These are phyloP conservation scores for Lipomyces starkeyi DNA, from an alignment of 805 yeast species.

Conservation along the genomic window DNA sequence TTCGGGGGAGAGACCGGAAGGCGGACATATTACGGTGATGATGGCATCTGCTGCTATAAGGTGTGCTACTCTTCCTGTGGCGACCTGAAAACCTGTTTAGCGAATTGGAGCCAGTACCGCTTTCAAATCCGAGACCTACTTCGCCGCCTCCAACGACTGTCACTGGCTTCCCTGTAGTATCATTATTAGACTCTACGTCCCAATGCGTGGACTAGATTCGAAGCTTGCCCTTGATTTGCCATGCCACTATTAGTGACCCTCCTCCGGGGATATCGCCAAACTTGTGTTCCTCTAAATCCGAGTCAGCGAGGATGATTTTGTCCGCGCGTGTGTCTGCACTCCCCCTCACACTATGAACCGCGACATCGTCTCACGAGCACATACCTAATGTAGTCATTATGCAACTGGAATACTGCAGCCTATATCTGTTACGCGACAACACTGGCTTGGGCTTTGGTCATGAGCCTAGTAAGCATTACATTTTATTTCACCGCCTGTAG, in stretches of 20 bases:
- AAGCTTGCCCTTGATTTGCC: constrained; percentile 66
- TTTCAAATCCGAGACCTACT: constrained; percentile 12
- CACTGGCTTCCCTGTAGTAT: constrained; percentile 56
- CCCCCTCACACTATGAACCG: not conserved
- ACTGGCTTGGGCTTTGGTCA: too few species aligned
- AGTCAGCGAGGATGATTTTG: not conserved
- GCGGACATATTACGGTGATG: constrained; percentile 66
- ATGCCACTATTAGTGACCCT: constrained; percentile 70
- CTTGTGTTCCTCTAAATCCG: not conserved
- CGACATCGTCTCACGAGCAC: not conserved
- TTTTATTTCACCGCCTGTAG: too few species aligned
- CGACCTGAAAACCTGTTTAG: constrained; percentile 52
- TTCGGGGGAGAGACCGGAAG: constrained; percentile 46
- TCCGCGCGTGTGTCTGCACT: not conserved
- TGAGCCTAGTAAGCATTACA: too few species aligned
- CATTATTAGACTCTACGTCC: not conserved
- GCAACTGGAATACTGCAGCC: not conserved
- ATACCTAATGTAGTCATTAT: constrained; percentile 1
- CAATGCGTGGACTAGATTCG: not conserved
- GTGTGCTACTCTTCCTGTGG: constrained; percentile 69
- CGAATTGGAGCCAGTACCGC: not conserved
- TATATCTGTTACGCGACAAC: too few species aligned
- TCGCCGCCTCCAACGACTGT: constrained; percentile 72
- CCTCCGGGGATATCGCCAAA: constrained; percentile 34
- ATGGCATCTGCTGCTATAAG: constrained; percentile 71